A percentile compares a stretch with the other conserved stretches of the same genome.
phyloP scores from a whole-genome alignment of 495 filamentous ascomycete species.

The Penicillium canescens region DNA sequence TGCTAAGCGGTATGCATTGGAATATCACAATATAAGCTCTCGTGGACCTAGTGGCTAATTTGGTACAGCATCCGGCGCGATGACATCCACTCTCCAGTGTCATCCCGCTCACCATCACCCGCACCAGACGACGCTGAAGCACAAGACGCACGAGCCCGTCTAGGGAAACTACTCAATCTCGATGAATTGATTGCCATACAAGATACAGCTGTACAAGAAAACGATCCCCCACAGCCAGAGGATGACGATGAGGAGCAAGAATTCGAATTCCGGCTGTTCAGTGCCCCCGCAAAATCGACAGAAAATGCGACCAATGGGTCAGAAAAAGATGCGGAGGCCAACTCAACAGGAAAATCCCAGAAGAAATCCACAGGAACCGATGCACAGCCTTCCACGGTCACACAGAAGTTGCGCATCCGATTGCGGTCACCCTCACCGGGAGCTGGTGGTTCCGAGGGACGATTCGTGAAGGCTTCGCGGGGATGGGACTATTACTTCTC shows the following conservation, averaged over 20 bases:
- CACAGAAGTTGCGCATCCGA: constrained; percentile 44
- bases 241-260: constrained; percentile 46
- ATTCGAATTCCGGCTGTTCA: constrained; percentile 50
- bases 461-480: constrained; percentile 44
- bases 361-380: constrained; percentile 1
- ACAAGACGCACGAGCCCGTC: constrained; percentile 37
- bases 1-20: constrained; percentile 38
- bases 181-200: constrained; percentile 23
- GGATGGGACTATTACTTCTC: constrained; percentile 50
- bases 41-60: constrained; percentile 6
- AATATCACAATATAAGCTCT: background rate
- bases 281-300: constrained; percentile 27
- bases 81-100: constrained; percentile 37
- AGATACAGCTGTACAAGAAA: background rate
- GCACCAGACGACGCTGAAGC: constrained; percentile 30
- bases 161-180: constrained; percentile 43
- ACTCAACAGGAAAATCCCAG: no score
- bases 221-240: background rate
- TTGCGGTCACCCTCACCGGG: constrained; percentile 42
- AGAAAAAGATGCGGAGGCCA: background rate
- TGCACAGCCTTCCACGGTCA: background rate
- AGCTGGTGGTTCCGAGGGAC: constrained; percentile 28
- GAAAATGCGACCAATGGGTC: constrained; percentile 1
- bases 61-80: constrained; percentile 41
- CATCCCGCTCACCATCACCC: constrained; percentile 35